Base-by-base conservation (phyloP, 2,329 filamentous ascomycete species). In the Cordyceps militaris region DNA sequence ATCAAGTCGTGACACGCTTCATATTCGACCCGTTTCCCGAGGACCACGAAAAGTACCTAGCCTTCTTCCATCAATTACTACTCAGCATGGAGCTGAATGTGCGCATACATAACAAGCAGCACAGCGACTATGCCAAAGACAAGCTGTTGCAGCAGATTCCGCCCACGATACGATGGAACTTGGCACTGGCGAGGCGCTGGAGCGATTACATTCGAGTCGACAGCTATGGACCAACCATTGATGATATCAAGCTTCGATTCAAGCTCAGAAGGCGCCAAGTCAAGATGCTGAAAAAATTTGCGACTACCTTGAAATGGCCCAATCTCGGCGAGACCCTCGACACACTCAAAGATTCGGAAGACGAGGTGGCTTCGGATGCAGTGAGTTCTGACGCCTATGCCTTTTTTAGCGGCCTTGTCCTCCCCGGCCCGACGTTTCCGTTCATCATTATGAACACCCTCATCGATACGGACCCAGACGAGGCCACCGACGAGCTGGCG, bases 361-460 rank as follows among this genome's bases (percentile, higher is more conserved):
- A 71, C 11, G 82, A 86, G 59, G 77, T 79, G 23, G 76, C 76
- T 14, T 72, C 88, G 54, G 76, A 88, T 61, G 73, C 78, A 42
- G 73, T 85, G 66, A 84, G 84, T 65, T 87, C 86, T 21, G 86
- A 89, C 66, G 81, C 87, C 16, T 86, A 89, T 81, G 87, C 88
- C 7, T 91, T 88, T 73, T 90, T 91, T 66, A 88, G 85, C 38
- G 87, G 87, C 4, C 78, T 91, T 14, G 80, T 91, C 36, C 72
- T 91, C 3, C 88, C 88, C 9, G 88, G 88, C 11, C 73, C 78
- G 4, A 84, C 82, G 0, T 82, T 89, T 47, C 86, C 87, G 3
- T 91, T 88, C 71, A 79, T 90, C 38, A 83, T 89, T 47, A 91
- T 91, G 86, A 91, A 90, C 67, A 82, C 87, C 4, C 76, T 91